phyloP scores from a whole-genome alignment of 2,329 filamentous ascomycete genomes.

The Fusarium napiforme region DNA sequence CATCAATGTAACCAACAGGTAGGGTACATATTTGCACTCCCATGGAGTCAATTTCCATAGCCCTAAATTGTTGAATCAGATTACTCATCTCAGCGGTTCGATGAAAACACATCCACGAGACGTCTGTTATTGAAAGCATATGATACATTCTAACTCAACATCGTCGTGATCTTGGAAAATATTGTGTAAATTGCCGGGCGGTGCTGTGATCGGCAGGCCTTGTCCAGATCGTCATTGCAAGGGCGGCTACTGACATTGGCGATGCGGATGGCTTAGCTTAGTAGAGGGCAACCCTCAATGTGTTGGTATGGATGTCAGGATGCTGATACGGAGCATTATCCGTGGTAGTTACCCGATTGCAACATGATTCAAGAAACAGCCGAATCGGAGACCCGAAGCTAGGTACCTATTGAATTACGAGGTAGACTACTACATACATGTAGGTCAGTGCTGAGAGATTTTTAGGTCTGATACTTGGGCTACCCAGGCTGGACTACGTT shows the following conservation, averaged over 20 bases:
- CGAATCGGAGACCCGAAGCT: conserved; percentile 7
- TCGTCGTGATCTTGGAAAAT: not conserved
- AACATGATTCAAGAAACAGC: not conserved
- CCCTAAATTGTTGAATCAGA: conserved; percentile 4
- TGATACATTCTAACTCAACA: not conserved
- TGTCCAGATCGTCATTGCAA: conserved; percentile 31
- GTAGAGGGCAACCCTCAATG: conserved; percentile 12
- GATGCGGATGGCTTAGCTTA: not conserved
- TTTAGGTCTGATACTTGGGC: not conserved
- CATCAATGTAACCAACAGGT: not conserved
- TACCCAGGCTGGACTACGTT: not conserved
- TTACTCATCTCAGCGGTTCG: conserved; percentile 10
- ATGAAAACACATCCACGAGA: not conserved
- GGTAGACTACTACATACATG: not conserved
- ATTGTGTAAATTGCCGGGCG: conserved; percentile 9
- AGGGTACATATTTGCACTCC: not conserved
- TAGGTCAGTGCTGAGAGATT: not conserved
- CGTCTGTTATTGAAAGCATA: not conserved
- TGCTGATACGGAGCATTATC: not conserved
- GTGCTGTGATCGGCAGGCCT: conserved; percentile 20
- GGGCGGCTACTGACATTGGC: conserved; percentile 19
- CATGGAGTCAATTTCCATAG: conserved; percentile 10
- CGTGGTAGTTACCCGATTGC: conserved; percentile 15
- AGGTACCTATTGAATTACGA: not conserved
- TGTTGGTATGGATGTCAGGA: not conserved